Base-by-base conservation (phyloP, 495 filamentous ascomycete species). In the Paragyromitra xinjiangensis region DNA sequence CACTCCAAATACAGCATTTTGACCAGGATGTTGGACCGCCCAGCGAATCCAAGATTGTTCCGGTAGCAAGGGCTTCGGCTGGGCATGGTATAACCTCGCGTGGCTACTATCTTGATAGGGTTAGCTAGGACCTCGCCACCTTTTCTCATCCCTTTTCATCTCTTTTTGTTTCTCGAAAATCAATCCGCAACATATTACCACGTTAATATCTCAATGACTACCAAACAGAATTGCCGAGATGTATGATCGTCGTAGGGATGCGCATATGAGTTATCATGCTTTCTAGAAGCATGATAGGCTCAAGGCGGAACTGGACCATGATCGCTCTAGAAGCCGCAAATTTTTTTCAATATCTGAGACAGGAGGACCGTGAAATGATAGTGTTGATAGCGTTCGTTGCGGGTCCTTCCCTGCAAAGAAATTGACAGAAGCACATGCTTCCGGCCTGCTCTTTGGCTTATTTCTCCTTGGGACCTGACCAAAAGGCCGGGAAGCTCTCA, bases 231-330 rank as follows among this genome's bases (percentile, higher is more conserved):
- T 75, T 75, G 45, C 37, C 66, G 73, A 61, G 14, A 64, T 64
- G 66, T 70, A 44, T 75, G 73, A 75, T 75, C 73, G 58, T 19
- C 66, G 66, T 75, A 71, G 58, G 73, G 73, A 71, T 75, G 56
- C 34, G 42, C 9, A 53, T 56, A 71, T 34, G 73, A 55, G 73
- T 59, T 66, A 40, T 75, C 34, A 50, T 48, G 19, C 24, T 61
- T 40, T 67, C 56, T 14, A 42, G 65, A 44, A 48, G 44, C 45
- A 64, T 64, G 66, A 75, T 75, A 75, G 73, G 73, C 39, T 45
- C 29, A 24, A 42, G 64, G 12, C 56, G 69, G 69, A 51, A 63
- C 44, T 51, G 24, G 34, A 37, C 34, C 63, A 40, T 40, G 26
- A 62, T 63, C 39, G 55, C 56, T 59, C 73, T n/a, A 64, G 73